phyloP scores from a whole-genome alignment of 805 yeast species.

The Sungouiozyma intestinalis region DNA sequence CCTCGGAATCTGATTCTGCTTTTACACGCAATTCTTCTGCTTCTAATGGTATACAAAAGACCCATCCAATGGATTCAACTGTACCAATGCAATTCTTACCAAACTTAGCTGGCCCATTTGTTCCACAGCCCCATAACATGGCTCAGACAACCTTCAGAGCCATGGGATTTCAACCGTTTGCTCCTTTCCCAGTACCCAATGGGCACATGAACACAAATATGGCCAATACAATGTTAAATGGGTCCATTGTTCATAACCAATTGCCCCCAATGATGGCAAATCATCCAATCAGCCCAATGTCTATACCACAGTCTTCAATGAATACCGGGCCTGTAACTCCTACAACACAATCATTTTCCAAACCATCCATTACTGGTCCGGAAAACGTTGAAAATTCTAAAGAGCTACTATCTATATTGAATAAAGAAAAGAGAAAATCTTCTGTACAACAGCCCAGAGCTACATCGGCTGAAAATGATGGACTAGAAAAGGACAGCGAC shows the following conservation, averaged over 20 bases:
- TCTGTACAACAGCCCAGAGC: neutral
- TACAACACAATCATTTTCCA: constrained; percentile 31
- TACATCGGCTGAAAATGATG: neutral
- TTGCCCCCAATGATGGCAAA: neutral
- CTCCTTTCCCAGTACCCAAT: constrained; percentile 26
- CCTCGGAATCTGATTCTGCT: neutral
- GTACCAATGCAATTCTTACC: neutral
- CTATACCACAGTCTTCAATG: neutral
- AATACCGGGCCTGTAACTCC: constrained; percentile 23
- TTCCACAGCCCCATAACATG: constrained; percentile 4
- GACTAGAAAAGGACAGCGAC: constrained; percentile 2
- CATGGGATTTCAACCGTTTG: constrained; percentile 22
- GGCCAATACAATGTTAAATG: neutral
- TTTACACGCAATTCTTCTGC: neutral
- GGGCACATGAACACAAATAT: constrained; percentile 10
- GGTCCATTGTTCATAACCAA: constrained; percentile 2
- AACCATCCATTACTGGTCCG: constrained; percentile 27
- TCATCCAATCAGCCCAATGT: neutral
- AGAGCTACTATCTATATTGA: constrained; percentile 31
- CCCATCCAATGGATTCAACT: neutral
- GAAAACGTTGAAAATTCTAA: constrained; percentile 6
- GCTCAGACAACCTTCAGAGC: constrained; percentile 5
- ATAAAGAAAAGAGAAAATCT: constrained; percentile 1
- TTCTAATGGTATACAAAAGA: neutral
- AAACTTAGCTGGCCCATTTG: neutral